Percentiles rank a stretch among this genome's conserved stretches.
Evolutionary conservation across 192 early-diverging fungal genomes (phyloP).

Genomic region (Gigaspora rosea): DNA sequence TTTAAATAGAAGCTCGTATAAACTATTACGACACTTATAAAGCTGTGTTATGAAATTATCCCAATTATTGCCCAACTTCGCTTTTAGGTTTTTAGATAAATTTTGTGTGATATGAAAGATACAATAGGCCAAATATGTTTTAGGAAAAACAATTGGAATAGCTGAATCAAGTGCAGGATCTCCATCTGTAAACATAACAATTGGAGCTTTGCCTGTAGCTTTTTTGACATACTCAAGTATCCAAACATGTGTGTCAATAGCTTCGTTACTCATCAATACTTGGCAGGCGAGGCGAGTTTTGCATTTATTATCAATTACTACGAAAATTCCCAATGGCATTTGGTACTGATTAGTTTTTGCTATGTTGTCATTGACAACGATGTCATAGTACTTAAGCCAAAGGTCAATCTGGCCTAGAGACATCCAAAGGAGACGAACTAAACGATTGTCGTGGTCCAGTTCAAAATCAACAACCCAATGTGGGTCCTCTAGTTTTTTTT

Average conservation of each 20-base stretch:
- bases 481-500: neutral
- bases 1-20: no score
- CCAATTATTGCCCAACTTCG: no score
- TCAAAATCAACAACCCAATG: neutral
- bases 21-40: no score
- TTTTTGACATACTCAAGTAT: neutral
- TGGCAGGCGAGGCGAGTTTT: neutral
- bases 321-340: slow-evolving; percentile 8
- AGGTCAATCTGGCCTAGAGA: neutral
- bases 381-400: slow-evolving; percentile 23
- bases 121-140: no score
- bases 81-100: no score
- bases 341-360: neutral
- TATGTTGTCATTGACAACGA: slow-evolving; percentile 20
- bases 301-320: slow-evolving; percentile 9
- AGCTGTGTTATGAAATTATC: no score
- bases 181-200: neutral
- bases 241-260: neutral
- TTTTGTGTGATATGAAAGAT: no score
- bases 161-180: no score
- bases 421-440: slow-evolving; percentile 9
- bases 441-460: neutral
- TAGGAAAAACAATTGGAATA: no score
- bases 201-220: neutral
- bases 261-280: neutral